A percentile compares a stretch with the other conserved stretches of the same genome.
Conservation (phyloP, 345 rosid genomes). For the Citrus australasica region DNA sequence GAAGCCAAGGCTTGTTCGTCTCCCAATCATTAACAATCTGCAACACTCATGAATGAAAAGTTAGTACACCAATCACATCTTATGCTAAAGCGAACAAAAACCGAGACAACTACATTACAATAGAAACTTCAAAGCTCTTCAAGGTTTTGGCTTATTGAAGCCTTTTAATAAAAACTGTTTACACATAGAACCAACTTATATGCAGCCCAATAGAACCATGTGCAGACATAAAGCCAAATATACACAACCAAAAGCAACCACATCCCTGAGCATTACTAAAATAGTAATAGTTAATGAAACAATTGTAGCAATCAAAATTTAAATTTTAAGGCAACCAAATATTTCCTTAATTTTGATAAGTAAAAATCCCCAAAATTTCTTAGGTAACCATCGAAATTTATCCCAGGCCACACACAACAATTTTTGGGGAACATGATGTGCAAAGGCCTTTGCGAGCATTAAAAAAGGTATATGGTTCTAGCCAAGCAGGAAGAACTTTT, state of each 20-base stretch:
- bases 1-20: constrained; percentile 84
- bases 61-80: constrained; percentile 2
- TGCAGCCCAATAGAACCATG: neutral
- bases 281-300: no score
- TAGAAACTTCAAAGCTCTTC: neutral
- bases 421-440: neutral
- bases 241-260: neutral
- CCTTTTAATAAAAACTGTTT: neutral
- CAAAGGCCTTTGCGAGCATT: neutral
- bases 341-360: neutral
- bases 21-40: constrained; percentile 75
- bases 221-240: neutral
- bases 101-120: neutral
- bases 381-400: neutral
- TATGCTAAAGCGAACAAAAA: neutral
- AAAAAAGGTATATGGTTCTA: neutral
- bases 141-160: neutral
- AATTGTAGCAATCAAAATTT: neutral
- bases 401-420: no score
- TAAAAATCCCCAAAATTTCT: neutral
- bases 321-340: neutral
- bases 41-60: constrained; percentile 8
- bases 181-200: neutral
- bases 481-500: neutral
- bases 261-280: neutral